Percentiles rank a stretch among this genome's conserved stretches.
Evolutionary conservation across 495 filamentous ascomycete genomes (phyloP).

Genomic region (Penicillium paxilli): DNA sequence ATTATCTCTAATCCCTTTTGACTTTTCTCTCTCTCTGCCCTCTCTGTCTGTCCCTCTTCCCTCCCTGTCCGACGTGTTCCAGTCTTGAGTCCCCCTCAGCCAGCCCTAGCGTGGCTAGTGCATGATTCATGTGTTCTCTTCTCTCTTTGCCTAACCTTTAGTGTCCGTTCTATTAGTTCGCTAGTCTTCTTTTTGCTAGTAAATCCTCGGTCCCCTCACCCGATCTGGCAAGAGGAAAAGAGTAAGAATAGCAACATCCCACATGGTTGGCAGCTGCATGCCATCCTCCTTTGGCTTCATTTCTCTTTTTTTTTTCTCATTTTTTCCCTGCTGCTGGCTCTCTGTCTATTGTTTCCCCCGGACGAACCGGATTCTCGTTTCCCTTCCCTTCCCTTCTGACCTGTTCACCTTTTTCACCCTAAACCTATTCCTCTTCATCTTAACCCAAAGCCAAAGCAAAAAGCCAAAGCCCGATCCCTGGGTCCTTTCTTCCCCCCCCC

Average conservation of each 20-base stretch:
- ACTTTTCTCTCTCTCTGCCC: not conserved
- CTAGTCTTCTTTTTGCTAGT: not conserved
- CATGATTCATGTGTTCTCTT: not conserved
- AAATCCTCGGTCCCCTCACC: not conserved
- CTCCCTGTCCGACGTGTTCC: not conserved
- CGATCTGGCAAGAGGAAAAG: not conserved
- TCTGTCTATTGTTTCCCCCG: too few relatives aligned
- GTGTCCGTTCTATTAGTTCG: too few relatives aligned
- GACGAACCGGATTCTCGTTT: not conserved
- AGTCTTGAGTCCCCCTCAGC: not conserved
- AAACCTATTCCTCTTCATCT: not conserved
- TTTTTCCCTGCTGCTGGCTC: not conserved
- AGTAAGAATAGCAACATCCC: constrained; percentile 24
- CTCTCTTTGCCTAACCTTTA: not conserved
- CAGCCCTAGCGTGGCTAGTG: not conserved
- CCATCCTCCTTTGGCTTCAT: constrained; percentile 9
- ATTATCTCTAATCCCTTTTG: not conserved
- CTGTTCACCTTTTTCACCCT: not conserved
- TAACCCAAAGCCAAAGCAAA: too few relatives aligned
- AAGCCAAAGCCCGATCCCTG: not conserved
- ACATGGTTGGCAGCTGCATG: constrained; percentile 47
- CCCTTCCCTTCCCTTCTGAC: not conserved
- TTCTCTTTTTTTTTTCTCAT: not conserved
- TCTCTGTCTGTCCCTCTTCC: too few relatives aligned
- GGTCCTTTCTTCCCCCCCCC: not conserved